Percentiles rank a stretch among this genome's conserved stretches.
Conservation (phyloP, 2,329 filamentous ascomycete species). For the Dactylonectria estremocensis region DNA sequence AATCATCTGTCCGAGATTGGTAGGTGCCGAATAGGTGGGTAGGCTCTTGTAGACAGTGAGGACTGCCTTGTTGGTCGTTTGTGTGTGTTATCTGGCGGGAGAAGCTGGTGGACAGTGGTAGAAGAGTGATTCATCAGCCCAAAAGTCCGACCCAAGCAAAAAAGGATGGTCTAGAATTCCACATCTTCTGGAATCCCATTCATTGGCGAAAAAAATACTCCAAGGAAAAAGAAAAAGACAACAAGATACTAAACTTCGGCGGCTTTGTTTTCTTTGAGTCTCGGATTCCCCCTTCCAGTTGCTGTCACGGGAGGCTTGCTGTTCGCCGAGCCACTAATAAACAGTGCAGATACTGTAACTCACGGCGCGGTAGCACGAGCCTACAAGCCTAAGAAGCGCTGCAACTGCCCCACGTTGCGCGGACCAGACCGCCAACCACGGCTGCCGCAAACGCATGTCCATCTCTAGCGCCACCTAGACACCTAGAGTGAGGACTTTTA, state of each 20-base stretch:
- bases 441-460: slow-evolving; percentile 14
- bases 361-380: too few species aligned
- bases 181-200: background rate
- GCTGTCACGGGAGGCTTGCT: too few species aligned
- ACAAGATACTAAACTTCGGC: too few species aligned
- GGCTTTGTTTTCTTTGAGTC: too few species aligned
- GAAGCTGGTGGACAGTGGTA: slow-evolving; percentile 42
- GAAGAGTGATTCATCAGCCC: slow-evolving; percentile 12
- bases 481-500: too few species aligned
- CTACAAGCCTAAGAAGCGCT: too few species aligned
- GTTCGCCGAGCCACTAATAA: too few species aligned
- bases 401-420: slow-evolving; percentile 24
- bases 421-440: slow-evolving; percentile 23
- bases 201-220: background rate
- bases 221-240: too few species aligned
- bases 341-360: too few species aligned
- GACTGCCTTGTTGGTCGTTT: background rate
- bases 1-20: slow-evolving; percentile 19
- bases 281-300: too few species aligned
- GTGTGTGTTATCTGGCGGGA: slow-evolving; percentile 39
- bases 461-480: slow-evolving; percentile 6
- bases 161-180: background rate
- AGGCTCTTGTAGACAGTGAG: too few species aligned
- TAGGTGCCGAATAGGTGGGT: background rate
- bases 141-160: background rate